Evolutionary conservation across 106 monocot genomes (phyloP).

Genomic region (Dactylorhiza incarnata): DNA sequence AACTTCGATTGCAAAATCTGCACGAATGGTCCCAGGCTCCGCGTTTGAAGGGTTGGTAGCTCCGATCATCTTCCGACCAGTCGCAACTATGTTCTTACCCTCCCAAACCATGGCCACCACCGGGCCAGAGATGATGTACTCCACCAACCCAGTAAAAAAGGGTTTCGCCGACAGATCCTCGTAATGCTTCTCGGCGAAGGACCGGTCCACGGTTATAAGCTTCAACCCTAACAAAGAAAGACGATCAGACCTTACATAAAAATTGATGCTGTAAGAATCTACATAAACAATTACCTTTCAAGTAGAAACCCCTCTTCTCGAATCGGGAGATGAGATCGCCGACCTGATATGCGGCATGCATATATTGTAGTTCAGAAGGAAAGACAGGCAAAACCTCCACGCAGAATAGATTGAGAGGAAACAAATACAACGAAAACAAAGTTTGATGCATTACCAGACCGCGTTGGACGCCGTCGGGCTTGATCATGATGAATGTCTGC

Average conservation of each 20-base stretch:
- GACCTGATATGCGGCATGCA: constrained; percentile 26
- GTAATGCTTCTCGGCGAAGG: constrained; percentile 95
- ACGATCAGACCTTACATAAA: neutral
- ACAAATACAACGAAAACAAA: neutral
- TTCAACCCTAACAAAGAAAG: constrained; percentile 50
- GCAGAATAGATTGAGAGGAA: neutral
- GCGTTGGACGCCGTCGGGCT: constrained; percentile 94
- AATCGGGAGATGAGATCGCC: constrained; percentile 83
- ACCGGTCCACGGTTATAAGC: constrained; percentile 59
- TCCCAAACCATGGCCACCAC: constrained; percentile 99
- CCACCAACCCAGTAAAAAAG: constrained; percentile 78
- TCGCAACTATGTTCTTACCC: constrained; percentile 72
- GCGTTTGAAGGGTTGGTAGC: constrained; percentile 79
- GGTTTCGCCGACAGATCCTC: constrained; percentile 78
- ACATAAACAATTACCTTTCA: constrained; percentile 47
- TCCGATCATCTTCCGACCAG: constrained; percentile 84
- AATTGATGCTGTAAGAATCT: neutral
- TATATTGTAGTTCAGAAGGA: neutral
- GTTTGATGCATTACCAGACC: constrained; percentile 44
- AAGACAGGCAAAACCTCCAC: neutral
- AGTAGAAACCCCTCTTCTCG: constrained; percentile 90
- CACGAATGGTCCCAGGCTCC: constrained; percentile 90
- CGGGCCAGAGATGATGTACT: constrained; percentile 93
- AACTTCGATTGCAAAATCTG: constrained; percentile 65
- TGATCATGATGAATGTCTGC: constrained; percentile 93